Base-by-base conservation (phyloP, 345 rosid species). In the Clausena lansium region DNA sequence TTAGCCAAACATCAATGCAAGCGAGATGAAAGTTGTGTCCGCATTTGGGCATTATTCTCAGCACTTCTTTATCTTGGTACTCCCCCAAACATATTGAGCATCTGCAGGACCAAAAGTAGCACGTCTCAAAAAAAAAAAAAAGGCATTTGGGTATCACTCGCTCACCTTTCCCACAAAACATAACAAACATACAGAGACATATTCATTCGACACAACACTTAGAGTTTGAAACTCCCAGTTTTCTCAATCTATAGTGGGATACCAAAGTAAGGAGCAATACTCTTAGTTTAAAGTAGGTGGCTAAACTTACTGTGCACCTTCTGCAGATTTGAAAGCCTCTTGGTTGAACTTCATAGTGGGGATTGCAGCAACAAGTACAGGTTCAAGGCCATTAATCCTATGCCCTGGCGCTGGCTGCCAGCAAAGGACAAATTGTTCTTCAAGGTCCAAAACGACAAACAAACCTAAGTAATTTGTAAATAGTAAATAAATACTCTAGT, bases 81-180 rank as follows among this genome's bases (percentile, higher is more conserved):
- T 90, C 92, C 50, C 91, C 94, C 39, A 92, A 78, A 65, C 94
- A 92, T 77, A 92, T 92, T 0, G 97, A 84, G 78, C 97, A 92
- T 75, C 96, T 92, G 84, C 75, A 70, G 7, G 17, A 28, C 47
- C 17, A 11, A 68, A 66, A 68, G 32, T n/a, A 76, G 17, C 35
- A 25, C 24, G 54, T 4, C 19, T 79, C 71, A 65, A 7, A 7
- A 36, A 36, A 2, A 2, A 24, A 0, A 8, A 1, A 45, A 64
- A 70, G 8, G 10, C 25, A 45, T 13, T 25, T 24, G 55, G 71
- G 15, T 9, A 19, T 62, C 24, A 15, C 39, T 32, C 67, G 1
- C 67, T 41, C 47, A 13, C 15, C 17, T 45, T 63, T 3, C 35
- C 19, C 38, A 35, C 32, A 30, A 9, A 30, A 17, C 11, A 17